Conservation (phyloP, 2,329 filamentous ascomycete species). For the Penicillium sp. region DNA sequence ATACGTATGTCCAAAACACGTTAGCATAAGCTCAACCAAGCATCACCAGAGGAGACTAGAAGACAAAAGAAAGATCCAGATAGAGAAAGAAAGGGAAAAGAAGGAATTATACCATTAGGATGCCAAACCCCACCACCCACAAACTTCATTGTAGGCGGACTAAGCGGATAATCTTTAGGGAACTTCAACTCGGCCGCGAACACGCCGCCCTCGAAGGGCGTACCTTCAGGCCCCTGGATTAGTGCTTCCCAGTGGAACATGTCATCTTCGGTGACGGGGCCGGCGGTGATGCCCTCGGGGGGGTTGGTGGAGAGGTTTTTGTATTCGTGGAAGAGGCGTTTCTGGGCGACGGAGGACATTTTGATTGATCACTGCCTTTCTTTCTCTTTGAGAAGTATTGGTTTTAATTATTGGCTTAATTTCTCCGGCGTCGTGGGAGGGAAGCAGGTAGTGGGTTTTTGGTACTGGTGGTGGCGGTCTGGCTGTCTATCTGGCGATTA, state of each 20-base stretch:
- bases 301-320: slow-evolving; percentile 85
- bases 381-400: too few species aligned
- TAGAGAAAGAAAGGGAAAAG: too few species aligned
- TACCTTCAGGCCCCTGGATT: slow-evolving; percentile 90
- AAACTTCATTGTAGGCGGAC: slow-evolving; percentile 93
- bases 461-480: too few species aligned
- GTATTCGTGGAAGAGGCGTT: slow-evolving; percentile 92
- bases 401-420: too few species aligned
- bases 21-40: too few species aligned
- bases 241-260: slow-evolving; percentile 93
- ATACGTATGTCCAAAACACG: too few species aligned
- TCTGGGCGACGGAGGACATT: slow-evolving; percentile 51
- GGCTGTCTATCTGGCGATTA: too few species aligned
- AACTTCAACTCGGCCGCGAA: slow-evolving; percentile 94
- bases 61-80: too few species aligned
- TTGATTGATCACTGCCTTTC: background rate
- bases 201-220: slow-evolving; percentile 88
- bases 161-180: slow-evolving; percentile 91
- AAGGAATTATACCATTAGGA: slow-evolving; percentile 86
- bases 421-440: too few species aligned
- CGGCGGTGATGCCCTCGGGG: slow-evolving; percentile 94
- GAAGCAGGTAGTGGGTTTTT: too few species aligned
- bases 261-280: slow-evolving; percentile 87
- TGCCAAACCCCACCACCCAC: slow-evolving; percentile 81
- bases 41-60: too few species aligned